Conservation (phyloP, 352 stramenopile species). For the Bremia lactucae region DNA sequence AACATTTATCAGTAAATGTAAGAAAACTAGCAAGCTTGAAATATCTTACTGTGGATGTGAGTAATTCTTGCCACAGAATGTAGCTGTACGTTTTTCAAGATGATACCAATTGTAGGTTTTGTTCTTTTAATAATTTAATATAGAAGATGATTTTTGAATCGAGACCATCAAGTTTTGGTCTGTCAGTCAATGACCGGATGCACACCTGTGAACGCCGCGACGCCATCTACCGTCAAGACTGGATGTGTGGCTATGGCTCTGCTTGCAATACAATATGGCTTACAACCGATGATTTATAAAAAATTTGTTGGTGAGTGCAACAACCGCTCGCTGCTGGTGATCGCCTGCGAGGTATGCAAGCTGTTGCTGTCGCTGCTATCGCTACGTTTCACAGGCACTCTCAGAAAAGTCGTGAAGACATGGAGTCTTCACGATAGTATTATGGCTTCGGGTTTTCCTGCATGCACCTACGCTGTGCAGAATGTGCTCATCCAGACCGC, state of each 20-base stretch:
- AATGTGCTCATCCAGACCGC: constrained; percentile 79
- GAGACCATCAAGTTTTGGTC: neutral
- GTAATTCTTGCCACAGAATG: too few relatives aligned
- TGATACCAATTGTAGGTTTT: too few relatives aligned
- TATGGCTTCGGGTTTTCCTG: constrained; percentile 55
- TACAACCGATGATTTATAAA: constrained; percentile 79
- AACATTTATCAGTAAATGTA: too few relatives aligned
- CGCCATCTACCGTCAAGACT: constrained; percentile 13
- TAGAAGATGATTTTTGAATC: too few relatives aligned
- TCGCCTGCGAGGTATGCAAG: constrained; percentile 67
- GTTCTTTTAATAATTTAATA: too few relatives aligned
- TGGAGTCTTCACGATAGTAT: constrained; percentile 42
- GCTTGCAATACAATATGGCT: constrained; percentile 69
- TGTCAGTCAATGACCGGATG: too few relatives aligned
- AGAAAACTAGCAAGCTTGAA: too few relatives aligned
- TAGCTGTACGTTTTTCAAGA: too few relatives aligned
- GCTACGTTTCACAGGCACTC: constrained; percentile 27
- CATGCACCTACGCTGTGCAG: constrained; percentile 80
- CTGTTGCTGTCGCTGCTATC: constrained; percentile 42
- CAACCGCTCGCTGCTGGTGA: constrained; percentile 57
- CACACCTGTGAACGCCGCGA: constrained; percentile 6
- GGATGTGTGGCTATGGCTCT: constrained; percentile 48
- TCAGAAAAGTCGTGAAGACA: constrained; percentile 28
- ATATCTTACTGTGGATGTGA: too few relatives aligned
- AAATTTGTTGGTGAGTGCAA: constrained; percentile 47